These are phyloP conservation scores for Psilocybe cyanescens DNA, from an alignment of 768 basidiomycete species.

Conservation along the genomic window DNA sequence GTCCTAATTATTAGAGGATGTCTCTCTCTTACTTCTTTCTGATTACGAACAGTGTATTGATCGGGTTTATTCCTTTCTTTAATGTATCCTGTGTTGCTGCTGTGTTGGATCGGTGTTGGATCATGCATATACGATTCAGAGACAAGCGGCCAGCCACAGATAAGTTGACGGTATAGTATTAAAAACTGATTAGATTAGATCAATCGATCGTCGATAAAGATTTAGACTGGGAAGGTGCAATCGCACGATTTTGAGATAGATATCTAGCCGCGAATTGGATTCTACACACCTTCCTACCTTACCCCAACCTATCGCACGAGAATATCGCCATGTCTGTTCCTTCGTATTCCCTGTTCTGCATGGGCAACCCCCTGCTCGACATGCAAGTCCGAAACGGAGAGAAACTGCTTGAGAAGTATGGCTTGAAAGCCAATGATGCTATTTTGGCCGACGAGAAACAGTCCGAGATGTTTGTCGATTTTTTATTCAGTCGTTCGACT, in stretches of 20 bases:
- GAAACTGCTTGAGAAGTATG: constrained; percentile 85
- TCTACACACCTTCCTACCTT: constrained; percentile 4
- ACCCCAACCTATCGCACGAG: constrained; percentile 66
- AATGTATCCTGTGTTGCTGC: no score
- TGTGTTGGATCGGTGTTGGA: no score
- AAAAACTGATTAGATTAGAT: constrained; percentile 30
- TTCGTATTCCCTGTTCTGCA: constrained; percentile 75
- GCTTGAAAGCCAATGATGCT: constrained; percentile 91
- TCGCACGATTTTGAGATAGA: background rate
- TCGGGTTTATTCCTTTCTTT: no score
- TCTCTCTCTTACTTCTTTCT: no score
- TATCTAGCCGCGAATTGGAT: background rate
- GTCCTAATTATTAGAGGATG: no score
- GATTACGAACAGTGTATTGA: no score
- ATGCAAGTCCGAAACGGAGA: constrained; percentile 92
- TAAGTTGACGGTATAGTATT: background rate
- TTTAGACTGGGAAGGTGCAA: background rate
- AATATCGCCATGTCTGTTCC: constrained; percentile 49
- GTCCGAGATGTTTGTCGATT: constrained; percentile 67
- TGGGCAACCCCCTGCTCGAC: constrained; percentile 97
- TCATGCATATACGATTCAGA: no score
- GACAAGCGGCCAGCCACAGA: no score
- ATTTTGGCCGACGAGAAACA: constrained; percentile 94
- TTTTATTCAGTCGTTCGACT: background rate
- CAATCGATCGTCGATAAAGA: constrained; percentile 15